A percentile compares a stretch with the other conserved stretches of the same genome.
Evolutionary conservation across 192 early-diverging fungal species (phyloP).

Genomic region (Backusella australiensis): DNA sequence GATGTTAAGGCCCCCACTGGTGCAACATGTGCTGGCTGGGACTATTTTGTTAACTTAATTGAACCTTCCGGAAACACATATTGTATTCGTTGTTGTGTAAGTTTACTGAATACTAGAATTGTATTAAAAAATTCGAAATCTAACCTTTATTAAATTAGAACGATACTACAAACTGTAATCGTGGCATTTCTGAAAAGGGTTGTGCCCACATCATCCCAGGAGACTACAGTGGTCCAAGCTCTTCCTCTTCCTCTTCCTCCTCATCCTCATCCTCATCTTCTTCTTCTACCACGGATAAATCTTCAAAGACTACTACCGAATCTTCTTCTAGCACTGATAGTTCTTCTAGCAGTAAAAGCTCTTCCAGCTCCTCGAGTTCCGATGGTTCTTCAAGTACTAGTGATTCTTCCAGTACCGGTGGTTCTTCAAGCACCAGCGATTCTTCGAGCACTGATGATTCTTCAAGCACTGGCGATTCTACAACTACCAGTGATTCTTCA

Average conservation of each 20-base stretch:
- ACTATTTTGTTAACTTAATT: slow-evolving; percentile 41
- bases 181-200: slow-evolving; percentile 43
- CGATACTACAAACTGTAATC: slow-evolving; percentile 38
- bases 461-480: background rate
- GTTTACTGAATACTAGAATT: background rate
- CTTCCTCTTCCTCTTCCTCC: background rate
- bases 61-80: slow-evolving; percentile 40
- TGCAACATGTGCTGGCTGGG: slow-evolving; percentile 41
- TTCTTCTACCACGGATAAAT: background rate
- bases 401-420: background rate
- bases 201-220: slow-evolving; percentile 46
- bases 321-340: background rate
- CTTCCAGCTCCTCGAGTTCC: background rate
- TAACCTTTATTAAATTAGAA: slow-evolving; percentile 17
- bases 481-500: too few relatives aligned
- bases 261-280: background rate
- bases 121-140: background rate
- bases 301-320: background rate
- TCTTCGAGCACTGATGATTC: background rate
- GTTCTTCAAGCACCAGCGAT: background rate
- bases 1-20: slow-evolving; percentile 44
- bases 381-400: background rate
- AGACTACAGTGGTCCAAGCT: slow-evolving; percentile 39
- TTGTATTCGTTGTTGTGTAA: slow-evolving; percentile 49
- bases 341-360: background rate